phyloP scores from a whole-genome alignment of 140 eudicot genomes.

The Bidens hawaiensis region DNA sequence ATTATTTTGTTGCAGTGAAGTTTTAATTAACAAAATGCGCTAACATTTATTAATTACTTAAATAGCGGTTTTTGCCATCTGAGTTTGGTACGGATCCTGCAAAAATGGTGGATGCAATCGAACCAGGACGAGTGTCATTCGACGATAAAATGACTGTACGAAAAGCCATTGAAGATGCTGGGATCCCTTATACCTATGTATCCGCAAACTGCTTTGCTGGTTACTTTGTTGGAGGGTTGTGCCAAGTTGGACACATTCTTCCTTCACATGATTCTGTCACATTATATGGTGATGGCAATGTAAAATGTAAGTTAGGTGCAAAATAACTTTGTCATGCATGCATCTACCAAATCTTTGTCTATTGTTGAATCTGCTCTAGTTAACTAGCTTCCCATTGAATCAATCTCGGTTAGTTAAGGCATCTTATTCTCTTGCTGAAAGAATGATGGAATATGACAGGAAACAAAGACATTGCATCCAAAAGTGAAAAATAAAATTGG shows the following conservation, averaged over 20 bases:
- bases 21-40: no score
- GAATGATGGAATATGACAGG: neutral
- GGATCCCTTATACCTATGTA: slow-evolving; percentile 70
- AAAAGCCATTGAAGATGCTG: slow-evolving; percentile 68
- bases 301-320: no score
- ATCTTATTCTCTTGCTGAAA: no score
- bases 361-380: no score
- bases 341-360: no score
- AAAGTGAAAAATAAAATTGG: no score
- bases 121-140: slow-evolving; percentile 77
- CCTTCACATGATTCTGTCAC: slow-evolving; percentile 60
- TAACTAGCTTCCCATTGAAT: no score
- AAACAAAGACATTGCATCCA: neutral
- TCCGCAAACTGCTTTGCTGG: slow-evolving; percentile 76
- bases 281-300: slow-evolving; percentile 28
- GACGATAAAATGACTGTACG: slow-evolving; percentile 85
- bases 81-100: slow-evolving; percentile 73
- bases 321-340: no score
- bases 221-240: slow-evolving; percentile 66
- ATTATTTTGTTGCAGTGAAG: no score
- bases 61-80: slow-evolving; percentile 72
- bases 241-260: slow-evolving; percentile 59
- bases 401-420: no score
- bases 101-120: slow-evolving; percentile 66
- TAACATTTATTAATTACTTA: neutral